phyloP scores from a whole-genome alignment of 2,329 filamentous ascomycete genomes.

The Lachnellula cervina region DNA sequence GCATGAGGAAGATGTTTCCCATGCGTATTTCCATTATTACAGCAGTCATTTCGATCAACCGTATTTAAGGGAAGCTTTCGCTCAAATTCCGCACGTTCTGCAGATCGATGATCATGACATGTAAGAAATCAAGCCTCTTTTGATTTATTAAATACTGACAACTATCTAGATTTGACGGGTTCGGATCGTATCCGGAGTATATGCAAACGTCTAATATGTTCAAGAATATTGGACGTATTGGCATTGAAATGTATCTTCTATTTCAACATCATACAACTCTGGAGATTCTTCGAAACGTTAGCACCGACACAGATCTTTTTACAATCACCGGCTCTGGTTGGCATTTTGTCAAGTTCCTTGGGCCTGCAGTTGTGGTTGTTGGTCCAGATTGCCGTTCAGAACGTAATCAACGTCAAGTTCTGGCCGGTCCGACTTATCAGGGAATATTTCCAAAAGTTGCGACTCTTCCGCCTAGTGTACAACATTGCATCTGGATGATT shows the following conservation, averaged over 20 bases:
- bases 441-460: slow-evolving; percentile 95
- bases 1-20: slow-evolving; percentile 90
- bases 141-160: slow-evolving; percentile 9
- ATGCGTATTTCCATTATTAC: slow-evolving; percentile 99
- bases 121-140: slow-evolving; percentile 50
- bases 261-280: slow-evolving; percentile 98
- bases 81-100: slow-evolving; percentile 90
- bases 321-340: slow-evolving; percentile 95
- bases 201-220: slow-evolving; percentile 98
- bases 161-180: slow-evolving; percentile 79
- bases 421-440: slow-evolving; percentile 95
- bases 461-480: slow-evolving; percentile 82
- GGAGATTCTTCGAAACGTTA: slow-evolving; percentile 85
- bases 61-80: slow-evolving; percentile 89
- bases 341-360: slow-evolving; percentile 97
- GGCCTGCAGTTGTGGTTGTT: slow-evolving; percentile 83
- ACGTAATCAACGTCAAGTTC: slow-evolving; percentile 81
- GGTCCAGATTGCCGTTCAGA: slow-evolving; percentile 91
- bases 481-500: slow-evolving; percentile 96
- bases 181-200: slow-evolving; percentile 93
- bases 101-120: slow-evolving; percentile 97
- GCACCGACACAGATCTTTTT: slow-evolving; percentile 85
- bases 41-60: slow-evolving; percentile 98
- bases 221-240: slow-evolving; percentile 94
- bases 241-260: slow-evolving; percentile 94